Evolutionary conservation across 306 rosid species (phyloP).

Genomic region (Castanospermum australe): DNA sequence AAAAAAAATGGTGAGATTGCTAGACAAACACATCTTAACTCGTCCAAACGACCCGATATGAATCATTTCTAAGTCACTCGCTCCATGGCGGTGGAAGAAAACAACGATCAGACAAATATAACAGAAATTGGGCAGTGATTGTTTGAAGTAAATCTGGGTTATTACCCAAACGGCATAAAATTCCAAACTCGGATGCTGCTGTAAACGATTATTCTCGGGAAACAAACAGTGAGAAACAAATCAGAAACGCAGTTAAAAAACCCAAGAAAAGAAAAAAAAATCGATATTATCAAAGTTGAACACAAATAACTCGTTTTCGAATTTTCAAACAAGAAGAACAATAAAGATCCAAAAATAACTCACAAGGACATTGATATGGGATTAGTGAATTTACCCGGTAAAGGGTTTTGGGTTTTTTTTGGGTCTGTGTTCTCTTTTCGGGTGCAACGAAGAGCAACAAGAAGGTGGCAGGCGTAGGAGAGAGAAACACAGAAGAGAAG

Average conservation of each 20-base stretch:
- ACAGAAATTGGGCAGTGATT: background rate
- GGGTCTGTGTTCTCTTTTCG: background rate
- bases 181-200: background rate
- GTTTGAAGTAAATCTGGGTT: background rate
- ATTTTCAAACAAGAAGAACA: background rate
- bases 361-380: background rate
- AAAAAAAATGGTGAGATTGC: background rate
- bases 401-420: background rate
- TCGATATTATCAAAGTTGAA: background rate
- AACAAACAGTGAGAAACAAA: background rate
- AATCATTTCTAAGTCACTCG: background rate
- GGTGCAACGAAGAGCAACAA: background rate
- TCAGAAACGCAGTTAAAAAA: background rate
- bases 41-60: background rate
- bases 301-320: background rate
- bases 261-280: background rate
- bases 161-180: background rate
- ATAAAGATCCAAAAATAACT: background rate
- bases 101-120: background rate
- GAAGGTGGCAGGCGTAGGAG: background rate
- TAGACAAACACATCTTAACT: background rate
- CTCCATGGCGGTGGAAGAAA: too few species aligned
- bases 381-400: background rate
- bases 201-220: background rate
- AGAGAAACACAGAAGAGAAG: background rate